phyloP scores from a whole-genome alignment of 169 alveolate species.

The Eimeria praecox region DNA sequence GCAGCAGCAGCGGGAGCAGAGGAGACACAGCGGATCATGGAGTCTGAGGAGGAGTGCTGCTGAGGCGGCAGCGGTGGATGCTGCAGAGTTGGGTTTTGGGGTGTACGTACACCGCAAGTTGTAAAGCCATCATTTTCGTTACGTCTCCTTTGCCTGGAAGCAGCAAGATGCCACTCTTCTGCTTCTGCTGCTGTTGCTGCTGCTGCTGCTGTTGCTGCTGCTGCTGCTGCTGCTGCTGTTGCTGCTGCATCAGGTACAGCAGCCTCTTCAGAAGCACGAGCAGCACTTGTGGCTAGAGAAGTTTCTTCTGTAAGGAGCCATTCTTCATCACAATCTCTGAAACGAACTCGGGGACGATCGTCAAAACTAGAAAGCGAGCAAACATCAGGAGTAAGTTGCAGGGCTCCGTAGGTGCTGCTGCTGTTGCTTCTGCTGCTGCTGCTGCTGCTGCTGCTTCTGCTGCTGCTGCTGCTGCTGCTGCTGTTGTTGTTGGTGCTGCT shows the following conservation, averaged over 20 bases:
- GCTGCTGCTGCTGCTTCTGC: constrained; percentile 35
- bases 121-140: not conserved
- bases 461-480: constrained; percentile 35
- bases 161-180: not conserved
- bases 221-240: not conserved
- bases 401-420: not conserved
- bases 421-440: constrained; percentile 20
- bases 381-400: not conserved
- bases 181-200: not conserved
- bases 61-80: not conserved
- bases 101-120: not conserved
- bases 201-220: constrained; percentile 32
- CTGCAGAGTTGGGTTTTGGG: not conserved
- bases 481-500: too few species aligned
- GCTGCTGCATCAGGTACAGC: too few species aligned
- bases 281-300: not conserved
- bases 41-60: not conserved
- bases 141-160: too few species aligned
- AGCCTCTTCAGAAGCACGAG: not conserved
- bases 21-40: not conserved
- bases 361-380: not conserved
- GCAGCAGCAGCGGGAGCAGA: not conserved
- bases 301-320: constrained; percentile 34
- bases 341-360: constrained; percentile 29
- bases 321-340: constrained; percentile 34